These are phyloP conservation scores for Sambucus nigra DNA, from an alignment of 129 eudicot species.

Conservation along the genomic window DNA sequence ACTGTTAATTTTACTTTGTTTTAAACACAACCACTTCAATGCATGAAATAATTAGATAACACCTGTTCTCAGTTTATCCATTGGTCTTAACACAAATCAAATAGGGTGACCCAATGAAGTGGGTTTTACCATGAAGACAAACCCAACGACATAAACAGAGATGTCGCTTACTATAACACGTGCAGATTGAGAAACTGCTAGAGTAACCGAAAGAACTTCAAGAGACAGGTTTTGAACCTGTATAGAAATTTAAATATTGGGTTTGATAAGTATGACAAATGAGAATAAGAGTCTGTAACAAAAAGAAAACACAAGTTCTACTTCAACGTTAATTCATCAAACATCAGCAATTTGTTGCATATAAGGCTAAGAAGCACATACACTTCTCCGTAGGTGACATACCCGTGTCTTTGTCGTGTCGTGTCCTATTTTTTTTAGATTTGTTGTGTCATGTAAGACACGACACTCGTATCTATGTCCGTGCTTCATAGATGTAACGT, in stretches of 20 bases:
- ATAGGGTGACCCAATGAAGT: neutral
- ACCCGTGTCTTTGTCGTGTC: no score
- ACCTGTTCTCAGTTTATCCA: neutral
- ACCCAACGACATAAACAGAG: neutral
- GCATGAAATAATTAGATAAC: neutral
- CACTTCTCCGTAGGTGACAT: no score
- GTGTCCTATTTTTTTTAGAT: no score
- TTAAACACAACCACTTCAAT: neutral
- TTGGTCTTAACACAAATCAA: neutral
- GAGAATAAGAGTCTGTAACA: slow-evolving; percentile 3
- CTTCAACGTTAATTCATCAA: neutral
- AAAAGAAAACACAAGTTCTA: neutral
- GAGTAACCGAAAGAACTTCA: slow-evolving; percentile 81
- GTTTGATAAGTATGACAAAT: neutral
- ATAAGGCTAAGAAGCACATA: no score
- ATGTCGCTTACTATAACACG: slow-evolving; percentile 59
- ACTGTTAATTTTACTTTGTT: no score
- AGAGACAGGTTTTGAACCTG: slow-evolving; percentile 77
- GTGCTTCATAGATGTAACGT: no score
- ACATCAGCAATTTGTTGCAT: neutral
- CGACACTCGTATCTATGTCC: no score
- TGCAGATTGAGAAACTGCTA: slow-evolving; percentile 49
- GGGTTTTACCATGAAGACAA: no score
- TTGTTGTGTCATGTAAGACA: no score
- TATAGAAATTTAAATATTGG: slow-evolving; percentile 3